Evolutionary conservation across 257 asterid species (phyloP).

Genomic region (Petrea volubilis): DNA sequence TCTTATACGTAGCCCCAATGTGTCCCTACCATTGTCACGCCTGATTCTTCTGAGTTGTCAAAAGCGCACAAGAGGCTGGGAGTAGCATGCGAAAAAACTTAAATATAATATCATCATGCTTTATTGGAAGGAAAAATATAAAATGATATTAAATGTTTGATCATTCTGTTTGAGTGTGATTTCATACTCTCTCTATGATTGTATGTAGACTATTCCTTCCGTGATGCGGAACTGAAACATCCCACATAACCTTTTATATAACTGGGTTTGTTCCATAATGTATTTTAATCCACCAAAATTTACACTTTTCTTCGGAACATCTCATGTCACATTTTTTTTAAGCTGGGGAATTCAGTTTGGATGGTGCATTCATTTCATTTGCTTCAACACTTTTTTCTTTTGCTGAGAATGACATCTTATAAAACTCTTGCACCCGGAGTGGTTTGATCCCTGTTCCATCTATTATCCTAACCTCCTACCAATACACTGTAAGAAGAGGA

Average conservation of each 20-base stretch:
- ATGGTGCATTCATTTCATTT: slow-evolving; percentile 12
- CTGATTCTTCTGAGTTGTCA: slow-evolving; percentile 1
- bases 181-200: background rate
- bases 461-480: slow-evolving; percentile 12
- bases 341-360: background rate
- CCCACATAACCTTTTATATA: background rate
- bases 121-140: background rate
- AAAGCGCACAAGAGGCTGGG: background rate
- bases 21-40: background rate
- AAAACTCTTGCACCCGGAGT: slow-evolving; percentile 12
- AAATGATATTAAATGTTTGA: slow-evolving; percentile 3
- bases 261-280: background rate
- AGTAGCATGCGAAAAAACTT: background rate
- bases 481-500: slow-evolving; percentile 3
- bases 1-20: background rate
- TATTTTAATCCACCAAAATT: no score
- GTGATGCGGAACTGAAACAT: background rate
- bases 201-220: slow-evolving; percentile 1
- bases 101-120: background rate
- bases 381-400: slow-evolving; percentile 1
- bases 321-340: background rate
- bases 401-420: slow-evolving; percentile 12
- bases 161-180: background rate
- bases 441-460: background rate
- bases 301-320: background rate